These are phyloP conservation scores for Exophiala dermatitidis DNA, from an alignment of 2,329 filamentous ascomycete genomes.

Conservation along the genomic window DNA sequence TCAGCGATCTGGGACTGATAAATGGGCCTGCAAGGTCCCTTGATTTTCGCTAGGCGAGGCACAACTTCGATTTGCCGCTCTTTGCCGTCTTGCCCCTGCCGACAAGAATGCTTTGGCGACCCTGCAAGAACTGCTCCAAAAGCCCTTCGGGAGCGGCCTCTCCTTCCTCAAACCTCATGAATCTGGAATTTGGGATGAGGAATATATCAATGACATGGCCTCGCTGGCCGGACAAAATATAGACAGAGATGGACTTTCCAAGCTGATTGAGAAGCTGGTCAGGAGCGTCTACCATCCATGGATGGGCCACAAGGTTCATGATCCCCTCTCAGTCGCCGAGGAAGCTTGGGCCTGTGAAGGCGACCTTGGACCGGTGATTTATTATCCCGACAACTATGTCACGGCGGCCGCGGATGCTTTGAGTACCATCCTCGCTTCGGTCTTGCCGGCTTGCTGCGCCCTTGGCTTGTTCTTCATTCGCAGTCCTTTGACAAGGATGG, in stretches of 20 bases:
- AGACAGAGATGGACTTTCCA: constrained; percentile 8
- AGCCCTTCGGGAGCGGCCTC: neutral
- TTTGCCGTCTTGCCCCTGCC: constrained; percentile 7
- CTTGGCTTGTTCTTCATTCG: constrained; percentile 9
- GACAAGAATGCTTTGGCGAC: constrained; percentile 2
- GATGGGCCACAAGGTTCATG: constrained; percentile 8
- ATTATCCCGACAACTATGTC: constrained; percentile 7
- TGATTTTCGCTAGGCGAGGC: constrained; percentile 1
- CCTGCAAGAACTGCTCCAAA: constrained; percentile 7
- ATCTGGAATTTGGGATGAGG: constrained; percentile 6
- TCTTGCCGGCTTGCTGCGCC: constrained; percentile 4
- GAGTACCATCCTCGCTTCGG: constrained; percentile 11
- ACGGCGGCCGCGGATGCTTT: constrained; percentile 1
- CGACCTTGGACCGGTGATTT: neutral
- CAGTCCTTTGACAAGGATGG: constrained; percentile 7
- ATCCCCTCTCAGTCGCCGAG: constrained; percentile 4
- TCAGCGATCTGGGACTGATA: too few relatives aligned
- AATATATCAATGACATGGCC: constrained; percentile 7
- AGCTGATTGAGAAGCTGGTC: constrained; percentile 5
- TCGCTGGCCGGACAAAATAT: constrained; percentile 4
- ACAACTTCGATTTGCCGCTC: constrained; percentile 4
- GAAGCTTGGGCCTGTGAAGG: constrained; percentile 1
- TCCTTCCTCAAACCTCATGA: constrained; percentile 4
- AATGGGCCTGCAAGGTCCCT: too few relatives aligned
- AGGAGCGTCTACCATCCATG: constrained; percentile 5